Evolutionary conservation across 768 basidiomycete genomes (phyloP).

Genomic region (Lactarius vividus): DNA sequence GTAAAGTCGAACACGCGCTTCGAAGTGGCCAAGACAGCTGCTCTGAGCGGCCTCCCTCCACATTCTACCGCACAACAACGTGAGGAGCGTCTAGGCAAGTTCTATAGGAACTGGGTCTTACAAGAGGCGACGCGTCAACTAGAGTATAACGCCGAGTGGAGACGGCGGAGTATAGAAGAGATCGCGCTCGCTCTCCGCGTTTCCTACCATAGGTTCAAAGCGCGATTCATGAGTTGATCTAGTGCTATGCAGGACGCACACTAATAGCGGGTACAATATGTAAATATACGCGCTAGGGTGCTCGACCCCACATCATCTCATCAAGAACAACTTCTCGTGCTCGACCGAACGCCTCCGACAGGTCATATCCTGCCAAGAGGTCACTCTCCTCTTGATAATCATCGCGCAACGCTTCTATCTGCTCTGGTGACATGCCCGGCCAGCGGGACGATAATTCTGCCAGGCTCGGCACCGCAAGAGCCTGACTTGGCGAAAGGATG

Average conservation of each 20-base stretch:
- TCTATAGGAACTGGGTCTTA: slow-evolving; percentile 71
- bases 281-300: slow-evolving; percentile 7
- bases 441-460: slow-evolving; percentile 68
- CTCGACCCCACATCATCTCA: slow-evolving; percentile 41
- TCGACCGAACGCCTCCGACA: slow-evolving; percentile 61
- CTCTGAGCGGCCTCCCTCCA: slow-evolving; percentile 54
- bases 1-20: slow-evolving; percentile 80
- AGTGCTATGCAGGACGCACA: slow-evolving; percentile 6
- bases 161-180: slow-evolving; percentile 54
- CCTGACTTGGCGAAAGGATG: slow-evolving; percentile 54
- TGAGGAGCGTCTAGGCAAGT: slow-evolving; percentile 68
- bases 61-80: slow-evolving; percentile 50
- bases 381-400: slow-evolving; percentile 67
- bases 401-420: slow-evolving; percentile 52
- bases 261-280: background rate
- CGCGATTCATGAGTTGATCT: slow-evolving; percentile 28
- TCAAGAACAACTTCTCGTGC: slow-evolving; percentile 60
- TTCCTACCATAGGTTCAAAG: slow-evolving; percentile 39
- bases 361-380: slow-evolving; percentile 48
- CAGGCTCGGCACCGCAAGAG: slow-evolving; percentile 54
- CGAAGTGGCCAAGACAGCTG: slow-evolving; percentile 60
- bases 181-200: slow-evolving; percentile 60
- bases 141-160: slow-evolving; percentile 65
- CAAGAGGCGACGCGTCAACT: slow-evolving; percentile 60
- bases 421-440: slow-evolving; percentile 68